These are phyloP conservation scores for Ceratopteris richardii DNA, from an alignment of 75 land plant genomes.

Conservation along the genomic window DNA sequence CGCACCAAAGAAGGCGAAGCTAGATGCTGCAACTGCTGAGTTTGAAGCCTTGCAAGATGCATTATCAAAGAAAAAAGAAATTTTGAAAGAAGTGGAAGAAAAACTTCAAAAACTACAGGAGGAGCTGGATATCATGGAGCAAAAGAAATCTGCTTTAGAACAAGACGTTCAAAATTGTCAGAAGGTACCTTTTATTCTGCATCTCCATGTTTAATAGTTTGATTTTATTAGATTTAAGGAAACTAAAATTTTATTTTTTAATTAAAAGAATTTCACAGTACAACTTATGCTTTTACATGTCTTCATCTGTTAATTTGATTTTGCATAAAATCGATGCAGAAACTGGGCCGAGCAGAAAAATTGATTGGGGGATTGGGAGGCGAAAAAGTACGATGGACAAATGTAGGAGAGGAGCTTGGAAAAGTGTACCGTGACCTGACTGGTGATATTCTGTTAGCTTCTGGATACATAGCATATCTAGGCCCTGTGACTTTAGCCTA, in stretches of 20 bases:
- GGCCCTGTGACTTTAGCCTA: constrained; percentile 28
- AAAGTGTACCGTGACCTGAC: constrained; percentile 11
- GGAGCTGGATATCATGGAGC: constrained; percentile 19
- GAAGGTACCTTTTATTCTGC: constrained; percentile 11
- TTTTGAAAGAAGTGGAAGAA: constrained; percentile 25
- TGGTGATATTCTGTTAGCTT: constrained; percentile 28
- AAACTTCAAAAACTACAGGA: constrained; percentile 23
- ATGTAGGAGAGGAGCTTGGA: constrained; percentile 18
- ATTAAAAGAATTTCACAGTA: no score
- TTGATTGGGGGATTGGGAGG: constrained; percentile 37
- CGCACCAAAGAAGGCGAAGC: constrained; percentile 34
- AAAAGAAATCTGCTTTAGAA: constrained; percentile 25
- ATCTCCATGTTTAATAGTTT: no score
- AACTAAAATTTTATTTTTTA: no score
- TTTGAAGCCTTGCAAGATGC: constrained; percentile 33
- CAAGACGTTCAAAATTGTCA: constrained; percentile 27
- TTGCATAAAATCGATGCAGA: constrained; percentile 8
- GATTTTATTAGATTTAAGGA: no score
- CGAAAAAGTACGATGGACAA: constrained; percentile 33
- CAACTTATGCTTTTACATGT: no score
- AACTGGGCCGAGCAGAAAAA: constrained; percentile 28
- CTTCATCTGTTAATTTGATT: no score
- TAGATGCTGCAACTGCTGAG: constrained; percentile 30
- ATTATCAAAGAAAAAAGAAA: constrained; percentile 22
- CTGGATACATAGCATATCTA: constrained; percentile 37